Conservation (phyloP, 148 eudicot genomes). For the Persicaria maculosa region DNA sequence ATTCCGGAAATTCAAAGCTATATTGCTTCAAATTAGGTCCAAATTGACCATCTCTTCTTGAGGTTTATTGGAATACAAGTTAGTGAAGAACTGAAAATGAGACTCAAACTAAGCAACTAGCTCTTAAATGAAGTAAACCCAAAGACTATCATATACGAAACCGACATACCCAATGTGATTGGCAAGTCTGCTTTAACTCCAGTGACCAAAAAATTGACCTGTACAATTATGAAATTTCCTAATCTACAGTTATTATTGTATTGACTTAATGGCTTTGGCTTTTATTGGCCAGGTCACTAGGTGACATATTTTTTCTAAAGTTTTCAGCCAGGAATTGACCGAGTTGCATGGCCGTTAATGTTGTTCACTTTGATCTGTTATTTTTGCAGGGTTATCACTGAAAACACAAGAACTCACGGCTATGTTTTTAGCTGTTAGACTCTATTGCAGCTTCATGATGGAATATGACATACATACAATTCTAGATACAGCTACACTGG, state of each 20-base stretch:
- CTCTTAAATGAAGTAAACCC: background rate
- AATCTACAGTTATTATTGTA: background rate
- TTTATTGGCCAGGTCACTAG: background rate
- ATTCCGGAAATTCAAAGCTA: background rate
- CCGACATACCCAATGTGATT: background rate
- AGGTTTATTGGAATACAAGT: background rate
- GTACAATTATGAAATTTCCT: background rate
- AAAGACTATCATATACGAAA: background rate
- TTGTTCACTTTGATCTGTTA: background rate
- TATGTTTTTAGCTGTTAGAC: slow-evolving; percentile 82
- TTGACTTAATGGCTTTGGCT: background rate
- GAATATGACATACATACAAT: slow-evolving; percentile 94
- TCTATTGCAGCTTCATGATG: slow-evolving; percentile 91
- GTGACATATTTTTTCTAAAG: background rate
- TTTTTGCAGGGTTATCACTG: slow-evolving; percentile 73
- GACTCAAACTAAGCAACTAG: background rate
- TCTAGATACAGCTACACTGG: slow-evolving; percentile 83
- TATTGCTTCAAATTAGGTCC: background rate
- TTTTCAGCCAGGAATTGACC: background rate
- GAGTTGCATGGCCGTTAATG: background rate
- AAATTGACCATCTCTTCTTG: background rate
- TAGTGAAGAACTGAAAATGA: background rate
- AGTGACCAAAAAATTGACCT: background rate
- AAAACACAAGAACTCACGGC: slow-evolving; percentile 92
- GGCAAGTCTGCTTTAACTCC: background rate